A percentile compares a stretch with the other conserved stretches of the same genome.
Conservation (phyloP, 768 basidiomycete genomes). For the Tylopilus subfusipes region DNA sequence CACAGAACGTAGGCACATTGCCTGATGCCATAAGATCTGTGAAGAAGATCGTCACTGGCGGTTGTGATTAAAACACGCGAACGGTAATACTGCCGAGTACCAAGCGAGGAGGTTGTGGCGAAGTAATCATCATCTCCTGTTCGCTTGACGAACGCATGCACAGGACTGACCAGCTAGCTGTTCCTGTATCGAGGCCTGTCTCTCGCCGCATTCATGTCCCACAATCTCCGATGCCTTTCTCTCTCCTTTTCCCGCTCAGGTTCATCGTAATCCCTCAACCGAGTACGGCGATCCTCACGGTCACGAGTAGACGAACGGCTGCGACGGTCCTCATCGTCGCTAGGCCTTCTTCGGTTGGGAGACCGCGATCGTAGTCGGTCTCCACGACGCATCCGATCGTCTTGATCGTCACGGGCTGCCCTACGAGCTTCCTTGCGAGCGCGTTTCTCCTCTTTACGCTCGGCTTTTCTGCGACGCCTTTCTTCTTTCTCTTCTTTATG, state of each 20-base stretch:
- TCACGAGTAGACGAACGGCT: conserved; percentile 30
- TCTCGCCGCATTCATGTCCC: conserved; percentile 47
- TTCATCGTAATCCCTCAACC: conserved; percentile 27
- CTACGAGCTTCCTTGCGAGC: conserved; percentile 50
- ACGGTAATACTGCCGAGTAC: conserved; percentile 5
- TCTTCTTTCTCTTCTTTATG: conserved; percentile 45
- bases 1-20: conserved; percentile 15
- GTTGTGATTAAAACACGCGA: conserved; percentile 11
- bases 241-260: conserved; percentile 30
- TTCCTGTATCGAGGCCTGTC: conserved; percentile 29
- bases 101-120: not conserved
- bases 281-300: conserved; percentile 18
- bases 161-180: conserved; percentile 12
- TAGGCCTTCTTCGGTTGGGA: conserved; percentile 20
- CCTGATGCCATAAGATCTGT: conserved; percentile 16
- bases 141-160: conserved; percentile 6
- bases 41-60: conserved; percentile 13
- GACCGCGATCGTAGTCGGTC: conserved; percentile 38
- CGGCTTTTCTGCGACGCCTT: conserved; percentile 47
- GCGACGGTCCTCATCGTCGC: conserved; percentile 14
- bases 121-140: conserved; percentile 2
- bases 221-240: conserved; percentile 47
- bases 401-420: conserved; percentile 33
- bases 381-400: conserved; percentile 23
- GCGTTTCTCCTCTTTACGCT: conserved; percentile 59